phyloP scores from a whole-genome alignment of 345 rosid genomes.

The Eucalyptus tenuipes region DNA sequence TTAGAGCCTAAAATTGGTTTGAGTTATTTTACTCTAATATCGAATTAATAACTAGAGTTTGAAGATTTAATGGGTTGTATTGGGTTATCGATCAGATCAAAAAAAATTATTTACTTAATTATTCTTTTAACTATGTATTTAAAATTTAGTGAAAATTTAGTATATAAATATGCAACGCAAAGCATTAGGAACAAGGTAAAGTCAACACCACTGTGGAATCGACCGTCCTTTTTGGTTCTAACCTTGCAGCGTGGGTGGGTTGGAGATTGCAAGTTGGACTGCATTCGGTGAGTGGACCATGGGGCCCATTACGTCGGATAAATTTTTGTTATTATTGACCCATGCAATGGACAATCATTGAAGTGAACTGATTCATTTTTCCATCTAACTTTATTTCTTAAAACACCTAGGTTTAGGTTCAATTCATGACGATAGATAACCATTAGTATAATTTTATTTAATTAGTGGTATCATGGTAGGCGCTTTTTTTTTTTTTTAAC shows the following conservation, averaged over 20 bases:
- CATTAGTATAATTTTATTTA: neutral
- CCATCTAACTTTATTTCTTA: neutral
- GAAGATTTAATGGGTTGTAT: neutral
- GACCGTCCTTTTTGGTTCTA: neutral
- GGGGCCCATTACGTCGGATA: neutral
- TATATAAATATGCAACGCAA: neutral
- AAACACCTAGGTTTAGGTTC: neutral
- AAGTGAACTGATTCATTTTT: neutral
- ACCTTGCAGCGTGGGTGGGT: neutral
- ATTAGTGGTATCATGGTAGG: neutral
- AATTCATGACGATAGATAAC: neutral
- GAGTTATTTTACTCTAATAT: neutral
- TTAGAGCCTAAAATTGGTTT: too few species aligned
- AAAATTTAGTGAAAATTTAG: neutral
- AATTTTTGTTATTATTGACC: neutral
- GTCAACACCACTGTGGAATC: neutral
- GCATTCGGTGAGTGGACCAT: neutral
- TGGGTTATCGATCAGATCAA: too few species aligned
- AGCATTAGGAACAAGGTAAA: neutral
- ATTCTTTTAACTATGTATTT: too few species aligned
- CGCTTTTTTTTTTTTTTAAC: too few species aligned
- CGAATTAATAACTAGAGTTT: neutral
- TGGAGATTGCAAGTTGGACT: neutral
- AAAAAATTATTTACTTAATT: neutral
- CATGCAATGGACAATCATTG: neutral